Evolutionary conservation across 768 basidiomycete genomes (phyloP).

Genomic region (Pleurotus pulmonarius): DNA sequence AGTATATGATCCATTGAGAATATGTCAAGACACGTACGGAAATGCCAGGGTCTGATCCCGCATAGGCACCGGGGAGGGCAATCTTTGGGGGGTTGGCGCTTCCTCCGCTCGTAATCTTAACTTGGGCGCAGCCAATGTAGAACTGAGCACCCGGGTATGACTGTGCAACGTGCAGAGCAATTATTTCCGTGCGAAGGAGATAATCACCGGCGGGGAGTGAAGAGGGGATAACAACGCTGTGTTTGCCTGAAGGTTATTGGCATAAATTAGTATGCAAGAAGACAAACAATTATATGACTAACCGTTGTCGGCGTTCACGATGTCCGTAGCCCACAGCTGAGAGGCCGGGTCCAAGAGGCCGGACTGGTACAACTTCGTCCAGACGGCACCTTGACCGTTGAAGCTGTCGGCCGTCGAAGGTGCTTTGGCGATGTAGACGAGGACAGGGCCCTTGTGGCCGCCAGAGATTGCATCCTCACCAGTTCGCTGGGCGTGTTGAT

Average conservation of each 20-base stretch:
- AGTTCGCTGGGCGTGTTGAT: conserved; percentile 49
- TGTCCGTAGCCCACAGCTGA: conserved; percentile 44
- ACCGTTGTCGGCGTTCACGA: conserved; percentile 44
- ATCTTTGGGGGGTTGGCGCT: conserved; percentile 45
- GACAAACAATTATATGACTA: neutral
- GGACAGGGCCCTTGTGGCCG: conserved; percentile 49
- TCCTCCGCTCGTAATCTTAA: conserved; percentile 41
- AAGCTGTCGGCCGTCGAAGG: conserved; percentile 40
- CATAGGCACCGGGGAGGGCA: conserved; percentile 45
- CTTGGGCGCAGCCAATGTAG: conserved; percentile 50
- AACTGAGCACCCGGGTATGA: conserved; percentile 41
- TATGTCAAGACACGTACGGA: conserved; percentile 25
- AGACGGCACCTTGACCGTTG: conserved; percentile 45
- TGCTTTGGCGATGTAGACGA: conserved; percentile 50
- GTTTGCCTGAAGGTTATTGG: conserved; percentile 29
- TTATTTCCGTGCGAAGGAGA: conserved; percentile 44
- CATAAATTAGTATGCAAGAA: too few species aligned
- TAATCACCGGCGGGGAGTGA: conserved; percentile 49
- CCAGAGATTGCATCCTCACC: conserved; percentile 48
- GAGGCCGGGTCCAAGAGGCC: conserved; percentile 37
- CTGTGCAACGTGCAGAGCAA: conserved; percentile 23
- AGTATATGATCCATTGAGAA: neutral
- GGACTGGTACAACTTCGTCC: conserved; percentile 52
- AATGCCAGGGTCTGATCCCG: conserved; percentile 45
- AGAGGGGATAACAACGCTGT: conserved; percentile 38